Conservation (phyloP, 2,329 filamentous ascomycete species). For the Phialemonium atrogriseum region DNA sequence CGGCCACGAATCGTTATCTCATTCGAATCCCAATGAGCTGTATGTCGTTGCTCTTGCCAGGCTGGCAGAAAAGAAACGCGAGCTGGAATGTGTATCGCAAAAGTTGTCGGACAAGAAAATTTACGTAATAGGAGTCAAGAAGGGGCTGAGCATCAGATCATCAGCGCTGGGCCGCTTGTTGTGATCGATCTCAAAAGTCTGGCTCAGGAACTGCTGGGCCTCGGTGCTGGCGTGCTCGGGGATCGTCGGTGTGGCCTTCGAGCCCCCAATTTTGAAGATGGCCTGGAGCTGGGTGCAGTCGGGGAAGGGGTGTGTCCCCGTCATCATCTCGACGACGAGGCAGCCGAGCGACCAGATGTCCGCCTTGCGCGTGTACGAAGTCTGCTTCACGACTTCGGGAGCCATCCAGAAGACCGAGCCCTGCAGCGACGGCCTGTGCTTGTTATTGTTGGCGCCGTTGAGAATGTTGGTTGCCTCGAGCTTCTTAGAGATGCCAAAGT, state of each 20-base stretch:
- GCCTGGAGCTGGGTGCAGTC: slow-evolving; percentile 96
- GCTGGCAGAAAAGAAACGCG: too few relatives aligned
- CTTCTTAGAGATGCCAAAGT: slow-evolving; percentile 98
- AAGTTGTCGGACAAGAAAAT: too few relatives aligned
- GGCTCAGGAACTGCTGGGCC: slow-evolving; percentile 71
- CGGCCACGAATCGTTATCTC: too few relatives aligned
- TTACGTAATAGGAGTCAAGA: slow-evolving; percentile 62
- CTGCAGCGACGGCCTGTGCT: slow-evolving; percentile 72
- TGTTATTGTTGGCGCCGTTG: slow-evolving; percentile 57
- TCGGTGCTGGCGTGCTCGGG: slow-evolving; percentile 81
- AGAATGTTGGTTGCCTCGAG: slow-evolving; percentile 86
- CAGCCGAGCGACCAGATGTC: slow-evolving; percentile 98
- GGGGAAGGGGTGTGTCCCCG: slow-evolving; percentile 89
- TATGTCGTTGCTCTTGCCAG: too few relatives aligned
- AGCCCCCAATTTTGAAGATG: slow-evolving; percentile 95
- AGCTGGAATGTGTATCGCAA: too few relatives aligned
- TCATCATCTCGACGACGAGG: slow-evolving; percentile 98
- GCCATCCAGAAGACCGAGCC: slow-evolving; percentile 99
- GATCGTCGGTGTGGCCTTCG: slow-evolving; percentile 78
- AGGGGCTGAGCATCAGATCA: slow-evolving; percentile 76
- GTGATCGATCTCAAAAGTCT: slow-evolving; percentile 94
- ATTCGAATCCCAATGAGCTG: too few relatives aligned
- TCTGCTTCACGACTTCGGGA: slow-evolving; percentile 95
- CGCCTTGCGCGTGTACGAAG: slow-evolving; percentile 93
- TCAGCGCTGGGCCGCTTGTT: slow-evolving; percentile 87